Evolutionary conservation across 345 rosid species (phyloP).

Genomic region (Gossypium australe): DNA sequence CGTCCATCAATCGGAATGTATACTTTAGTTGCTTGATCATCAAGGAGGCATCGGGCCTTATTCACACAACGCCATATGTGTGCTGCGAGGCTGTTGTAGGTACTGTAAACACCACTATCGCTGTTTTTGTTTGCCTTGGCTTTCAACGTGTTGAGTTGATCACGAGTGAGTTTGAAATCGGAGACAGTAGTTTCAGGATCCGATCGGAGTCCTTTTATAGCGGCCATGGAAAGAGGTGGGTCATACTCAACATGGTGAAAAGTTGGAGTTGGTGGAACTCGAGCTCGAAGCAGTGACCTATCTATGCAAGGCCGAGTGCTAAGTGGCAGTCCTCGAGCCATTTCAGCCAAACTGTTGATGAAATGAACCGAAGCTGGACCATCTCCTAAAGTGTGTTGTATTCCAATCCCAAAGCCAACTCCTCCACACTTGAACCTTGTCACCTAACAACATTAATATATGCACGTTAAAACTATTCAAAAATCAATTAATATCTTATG

Average conservation of each 20-base stretch:
- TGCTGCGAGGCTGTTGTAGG: conserved; percentile 14
- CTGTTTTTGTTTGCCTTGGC: not conserved
- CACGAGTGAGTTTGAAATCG: not conserved
- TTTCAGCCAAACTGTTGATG: conserved; percentile 26
- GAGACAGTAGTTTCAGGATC: not conserved
- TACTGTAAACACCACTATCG: not conserved
- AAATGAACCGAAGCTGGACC: conserved; percentile 20
- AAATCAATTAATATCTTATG: not conserved
- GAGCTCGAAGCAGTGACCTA: conserved; percentile 11
- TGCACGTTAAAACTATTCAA: not conserved
- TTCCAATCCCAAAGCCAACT: conserved; percentile 17
- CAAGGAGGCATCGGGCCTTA: conserved; percentile 18
- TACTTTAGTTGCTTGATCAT: conserved; percentile 21
- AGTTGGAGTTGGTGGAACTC: conserved; percentile 15
- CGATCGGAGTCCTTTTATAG: not conserved
- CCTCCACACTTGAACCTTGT: conserved; percentile 34
- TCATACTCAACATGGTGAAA: conserved; percentile 28
- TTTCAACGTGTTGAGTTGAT: conserved; percentile 20
- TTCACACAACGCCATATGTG: conserved; percentile 31
- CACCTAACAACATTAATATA: conserved; percentile 16
- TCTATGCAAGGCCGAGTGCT: conserved; percentile 15
- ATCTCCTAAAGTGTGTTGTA: conserved; percentile 27
- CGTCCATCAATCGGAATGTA: conserved; percentile 30
- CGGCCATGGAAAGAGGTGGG: not conserved
- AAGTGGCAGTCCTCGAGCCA: conserved; percentile 21